These are phyloP conservation scores for Populus hybrid DNA, from an alignment of 441 rosid genomes.

Conservation along the genomic window DNA sequence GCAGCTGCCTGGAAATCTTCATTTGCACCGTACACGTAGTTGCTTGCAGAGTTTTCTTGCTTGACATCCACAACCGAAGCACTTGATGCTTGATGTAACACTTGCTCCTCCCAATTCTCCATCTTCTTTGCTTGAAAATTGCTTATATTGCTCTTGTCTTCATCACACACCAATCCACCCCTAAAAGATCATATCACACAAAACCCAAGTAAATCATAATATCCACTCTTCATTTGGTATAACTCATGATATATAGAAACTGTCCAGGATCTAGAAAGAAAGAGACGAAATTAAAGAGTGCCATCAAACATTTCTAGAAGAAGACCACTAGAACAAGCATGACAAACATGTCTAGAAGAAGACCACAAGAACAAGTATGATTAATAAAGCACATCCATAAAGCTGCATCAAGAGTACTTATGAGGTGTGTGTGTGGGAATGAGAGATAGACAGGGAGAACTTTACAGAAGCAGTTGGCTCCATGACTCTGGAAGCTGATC, in stretches of 20 bases:
- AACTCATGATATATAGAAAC: neutral
- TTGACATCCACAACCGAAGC: constrained; percentile 47
- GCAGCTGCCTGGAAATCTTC: constrained; percentile 34
- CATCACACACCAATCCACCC: constrained; percentile 76
- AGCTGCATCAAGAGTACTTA: neutral
- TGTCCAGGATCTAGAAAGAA: neutral
- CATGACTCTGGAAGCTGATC: constrained; percentile 74
- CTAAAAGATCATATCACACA: constrained; percentile 27
- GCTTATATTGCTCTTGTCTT: constrained; percentile 45
- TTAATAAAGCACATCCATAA: neutral
- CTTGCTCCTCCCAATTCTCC: constrained; percentile 81
- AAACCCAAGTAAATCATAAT: neutral
- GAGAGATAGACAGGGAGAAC: constrained; percentile 9
- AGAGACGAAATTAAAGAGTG: neutral
- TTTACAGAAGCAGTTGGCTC: constrained; percentile 89
- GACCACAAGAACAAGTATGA: neutral
- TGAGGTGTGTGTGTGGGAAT: neutral
- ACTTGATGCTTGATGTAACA: constrained; percentile 41
- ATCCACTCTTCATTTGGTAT: too few relatives aligned
- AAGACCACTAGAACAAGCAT: neutral
- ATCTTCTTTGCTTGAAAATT: constrained; percentile 57
- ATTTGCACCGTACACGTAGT: constrained; percentile 42
- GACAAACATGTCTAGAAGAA: neutral
- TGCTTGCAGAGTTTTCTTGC: constrained; percentile 64
- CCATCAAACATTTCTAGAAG: neutral